phyloP scores from a whole-genome alignment of 139 green algal species.

The Volvox reticuliferus region DNA sequence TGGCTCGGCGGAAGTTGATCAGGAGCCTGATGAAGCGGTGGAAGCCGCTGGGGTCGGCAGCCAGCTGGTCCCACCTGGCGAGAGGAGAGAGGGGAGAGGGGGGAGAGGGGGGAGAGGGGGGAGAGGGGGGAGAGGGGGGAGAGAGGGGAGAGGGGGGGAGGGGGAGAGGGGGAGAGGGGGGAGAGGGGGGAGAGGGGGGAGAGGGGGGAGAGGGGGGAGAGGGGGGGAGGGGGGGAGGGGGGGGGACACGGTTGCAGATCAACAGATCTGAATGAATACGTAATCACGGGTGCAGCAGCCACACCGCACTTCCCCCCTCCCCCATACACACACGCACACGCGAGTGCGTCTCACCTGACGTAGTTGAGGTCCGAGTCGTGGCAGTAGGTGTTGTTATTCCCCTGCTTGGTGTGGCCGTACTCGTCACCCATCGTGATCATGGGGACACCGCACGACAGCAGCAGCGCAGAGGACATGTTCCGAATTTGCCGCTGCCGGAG shows the following conservation, averaged over 20 bases:
- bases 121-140: neutral
- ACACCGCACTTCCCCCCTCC: neutral
- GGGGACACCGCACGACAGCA: constrained; percentile 93
- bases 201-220: no score
- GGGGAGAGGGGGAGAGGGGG: no score
- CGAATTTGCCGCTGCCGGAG: constrained; percentile 87
- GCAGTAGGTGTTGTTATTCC: constrained; percentile 99
- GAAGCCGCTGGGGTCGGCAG: constrained; percentile 75
- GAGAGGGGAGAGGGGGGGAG: no score
- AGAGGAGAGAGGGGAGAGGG: neutral
- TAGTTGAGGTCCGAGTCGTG: constrained; percentile 92
- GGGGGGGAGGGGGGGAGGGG: no score
- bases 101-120: neutral
- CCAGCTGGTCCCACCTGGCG: constrained; percentile 77
- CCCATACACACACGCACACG: no score
- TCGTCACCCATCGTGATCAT: constrained; percentile 99
- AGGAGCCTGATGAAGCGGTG: constrained; percentile 82
- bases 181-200: no score
- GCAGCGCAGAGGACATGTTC: constrained; percentile 91
- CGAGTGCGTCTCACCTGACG: constrained; percentile 7
- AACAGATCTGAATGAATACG: neutral
- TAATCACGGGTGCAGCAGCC: neutral
- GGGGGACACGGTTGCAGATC: no score
- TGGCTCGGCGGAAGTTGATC: constrained; percentile 63
- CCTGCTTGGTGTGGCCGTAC: constrained; percentile 94